phyloP scores from a whole-genome alignment of 805 yeast genomes.

The Wickerhamomyces queroliae region DNA sequence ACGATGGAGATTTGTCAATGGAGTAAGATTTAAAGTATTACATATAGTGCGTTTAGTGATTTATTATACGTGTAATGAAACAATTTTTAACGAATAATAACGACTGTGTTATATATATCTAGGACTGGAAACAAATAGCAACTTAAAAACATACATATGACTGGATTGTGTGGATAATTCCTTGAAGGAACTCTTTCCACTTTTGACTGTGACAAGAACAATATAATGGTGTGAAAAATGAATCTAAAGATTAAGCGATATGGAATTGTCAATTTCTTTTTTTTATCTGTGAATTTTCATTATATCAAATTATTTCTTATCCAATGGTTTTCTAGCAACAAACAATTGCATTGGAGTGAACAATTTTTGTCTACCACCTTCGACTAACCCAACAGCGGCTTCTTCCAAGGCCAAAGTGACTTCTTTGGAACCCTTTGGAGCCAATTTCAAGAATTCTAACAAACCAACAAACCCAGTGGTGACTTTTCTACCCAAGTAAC shows the following conservation, averaged over 20 bases:
- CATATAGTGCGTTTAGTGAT: not conserved
- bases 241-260: no score
- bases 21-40: slow-evolving; percentile 1
- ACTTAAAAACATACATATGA: not conserved
- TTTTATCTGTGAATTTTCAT: no score
- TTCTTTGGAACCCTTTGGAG: slow-evolving; percentile 87
- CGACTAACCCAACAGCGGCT: slow-evolving; percentile 92
- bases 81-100: no score
- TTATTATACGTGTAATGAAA: not conserved
- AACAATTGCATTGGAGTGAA: slow-evolving; percentile 98
- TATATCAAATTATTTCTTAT: no score
- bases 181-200: no score
- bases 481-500: slow-evolving; percentile 75
- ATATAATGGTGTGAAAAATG: no score
- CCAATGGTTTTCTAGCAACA: slow-evolving; percentile 76
- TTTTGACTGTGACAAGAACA: no score
- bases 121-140: not conserved
- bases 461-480: slow-evolving; percentile 76
- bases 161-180: no score
- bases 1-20: slow-evolving; percentile 6
- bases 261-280: not conserved
- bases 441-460: slow-evolving; percentile 81
- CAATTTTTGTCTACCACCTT: slow-evolving; percentile 83
- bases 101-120: no score
- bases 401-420: slow-evolving; percentile 93